Evolutionary conservation across 345 rosid genomes (phyloP), one percentile per base, ranked within the genome.

Genomic region (Eucalyptus pauciflora): DNA sequence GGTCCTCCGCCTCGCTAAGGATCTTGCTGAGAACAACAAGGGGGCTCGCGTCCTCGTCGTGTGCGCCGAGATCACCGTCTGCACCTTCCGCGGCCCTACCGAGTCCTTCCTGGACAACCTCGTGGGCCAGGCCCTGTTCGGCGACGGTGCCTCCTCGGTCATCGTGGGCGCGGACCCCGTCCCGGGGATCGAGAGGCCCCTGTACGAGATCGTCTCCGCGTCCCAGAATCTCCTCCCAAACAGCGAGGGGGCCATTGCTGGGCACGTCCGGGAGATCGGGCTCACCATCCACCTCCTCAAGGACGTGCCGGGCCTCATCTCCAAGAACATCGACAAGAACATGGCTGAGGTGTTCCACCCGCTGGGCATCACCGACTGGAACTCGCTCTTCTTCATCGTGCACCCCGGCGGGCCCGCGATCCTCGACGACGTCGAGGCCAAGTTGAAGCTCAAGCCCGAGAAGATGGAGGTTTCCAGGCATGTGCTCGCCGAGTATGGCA

Each of bases 371-470:
- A 87, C 93, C 3, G 95, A 94, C 56, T 93, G 94, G 95, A 93
- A 94, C 93, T 94, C 96, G 4, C 18, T 94, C 64, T 93, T 94
- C 60, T 93, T 92, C 94, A 89, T 92, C 2, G 94, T 93, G 4
- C 96, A 94, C 58, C 95, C 96, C 2, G 96, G 96, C 50, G 95
- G 95, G 1, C 94, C 94, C 1, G 93, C 94, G 6, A 93, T 94
- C 87, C 81, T 94, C 4, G 95, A 94, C 89, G 92, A 81, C 7
- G 93, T 94, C 24, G 96, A 94, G 89, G 51, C 10, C 1, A 91
- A 88, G 83, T 25, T 94, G 56, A 92, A 89, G 17, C 89, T 94
- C 14, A 88, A 91, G 88, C 89, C 91, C 1, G 93, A 93, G 76
- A 94, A 94, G 87, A 48, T 94, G 11, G 50, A 89, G 12, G 86